Base-by-base conservation (phyloP, 106 monocot species). In the Dioscorea zingiberensis region DNA sequence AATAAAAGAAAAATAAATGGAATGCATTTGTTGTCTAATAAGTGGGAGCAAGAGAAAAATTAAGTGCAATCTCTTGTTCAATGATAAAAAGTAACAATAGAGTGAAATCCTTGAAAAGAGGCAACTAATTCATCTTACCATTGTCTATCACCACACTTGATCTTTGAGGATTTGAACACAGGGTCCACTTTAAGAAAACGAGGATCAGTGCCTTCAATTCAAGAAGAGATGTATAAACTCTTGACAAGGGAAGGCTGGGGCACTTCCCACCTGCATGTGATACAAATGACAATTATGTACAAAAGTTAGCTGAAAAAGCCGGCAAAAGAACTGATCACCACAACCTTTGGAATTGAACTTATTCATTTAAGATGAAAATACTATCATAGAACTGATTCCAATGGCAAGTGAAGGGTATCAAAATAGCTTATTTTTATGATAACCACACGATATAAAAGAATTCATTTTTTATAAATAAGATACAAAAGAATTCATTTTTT, bases 181-280 rank as follows among this genome's bases (percentile, higher is more conserved):
- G 87, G 88, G 19, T 75, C 46, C 54, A 93, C 44, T 68, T 84
- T 82, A 53, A 93, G 8, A 70, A 93, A 93, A 19, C 92, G 87
- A 77, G 87, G 92, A 75, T 93, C 92, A 14, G 57, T 67, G 26
- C 75, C 82, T 38, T 83, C 76, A 56, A n/a, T 21, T 17, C 23
- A 13, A 58, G 30, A 55, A 66, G 74, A 69, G 55, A 73, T 61
- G 73, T 82, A 82, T 62, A 87, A 73, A 55, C 30, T 68, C 53
- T 80, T 80, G 27, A 88, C 75, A 66, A 63, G 67, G 38, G 47
- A 59, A 53, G 72, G 87, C 49, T 64, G 32, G 28, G 92, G 92
- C 75, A 93, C 85, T 49, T 93, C 87, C 92, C 92, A 93, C 68
- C 87, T 93, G 73, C 29, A 60, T 53, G 64, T 30, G 47, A 29